Evolutionary conservation across 2,329 filamentous ascomycete species (phyloP), one percentile per base, ranked within the genome.

Genomic region (Fusarium devonianum): DNA sequence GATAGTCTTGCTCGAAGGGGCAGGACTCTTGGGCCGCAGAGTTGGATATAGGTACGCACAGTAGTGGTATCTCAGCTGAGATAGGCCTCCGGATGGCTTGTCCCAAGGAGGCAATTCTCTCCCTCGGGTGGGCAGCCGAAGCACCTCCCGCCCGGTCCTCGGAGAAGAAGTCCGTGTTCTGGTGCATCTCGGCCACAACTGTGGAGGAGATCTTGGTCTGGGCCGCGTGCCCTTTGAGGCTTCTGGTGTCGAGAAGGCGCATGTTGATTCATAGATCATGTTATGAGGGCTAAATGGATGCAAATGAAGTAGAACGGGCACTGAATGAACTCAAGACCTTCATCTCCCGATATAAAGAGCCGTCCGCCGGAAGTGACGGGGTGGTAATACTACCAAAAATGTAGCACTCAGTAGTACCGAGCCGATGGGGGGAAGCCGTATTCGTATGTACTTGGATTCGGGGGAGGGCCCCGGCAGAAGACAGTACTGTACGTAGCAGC

Each of bases 91-190:
- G 53, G 42, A 26, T 51, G 44, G 29, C 42, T 52, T 59, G 25
- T 47, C 62, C 60, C 21, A 49, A 61, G 54, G 40, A 29, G 62
- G 56, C 36, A 62, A 65, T 62, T 65, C 43, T 48, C 54, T 45
- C 49, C 51, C 48, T 51, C 5, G 38, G 25, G 19, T 44, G 42
- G 49, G 42, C 50, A 33, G 51, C 49, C 33, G 49, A 54, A n/a
- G n/a, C 33, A 49, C 40, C 25, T 45, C 53, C 39, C 52, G 46
- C 5, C 33, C 47, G 51, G 50, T 51, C 40, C 33, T 48, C 56
- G 56, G 55, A 59, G 50, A 19, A 38, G 10, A 56, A 43, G 45
- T 35, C 56, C 56, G 56, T 47, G 45, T 56, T 59, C 59, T 56
- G 41, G 34, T 52, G 16, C 21, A 44, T 48, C 38, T 32, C 35